Evolutionary conservation across 495 filamentous ascomycete species (phyloP).

Genomic region (Acidomyces sp.): DNA sequence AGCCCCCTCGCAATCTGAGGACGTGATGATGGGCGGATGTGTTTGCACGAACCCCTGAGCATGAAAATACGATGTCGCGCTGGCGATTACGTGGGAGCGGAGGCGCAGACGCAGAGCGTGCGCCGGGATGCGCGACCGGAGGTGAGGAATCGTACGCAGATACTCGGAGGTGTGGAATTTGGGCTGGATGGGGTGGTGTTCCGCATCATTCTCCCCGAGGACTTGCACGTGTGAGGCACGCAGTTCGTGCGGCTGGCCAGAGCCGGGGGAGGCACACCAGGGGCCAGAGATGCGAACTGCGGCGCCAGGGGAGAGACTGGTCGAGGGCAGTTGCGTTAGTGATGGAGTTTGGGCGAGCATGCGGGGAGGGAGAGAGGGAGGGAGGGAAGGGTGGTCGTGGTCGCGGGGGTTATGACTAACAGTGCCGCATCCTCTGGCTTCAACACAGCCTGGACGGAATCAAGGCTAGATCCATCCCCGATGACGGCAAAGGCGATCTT

Average conservation of each 20-base stretch:
- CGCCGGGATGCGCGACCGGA: conserved; percentile 70
- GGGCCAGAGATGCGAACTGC: conserved; percentile 66
- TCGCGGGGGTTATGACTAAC: too few species aligned
- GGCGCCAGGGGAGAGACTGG: conserved; percentile 64
- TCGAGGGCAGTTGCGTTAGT: neutral
- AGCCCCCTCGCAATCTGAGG: conserved; percentile 93
- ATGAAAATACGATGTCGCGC: conserved; percentile 58
- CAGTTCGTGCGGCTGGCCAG: conserved; percentile 69
- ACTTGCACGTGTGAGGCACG: conserved; percentile 53
- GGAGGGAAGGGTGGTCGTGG: too few species aligned
- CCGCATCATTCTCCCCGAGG: conserved; percentile 62
- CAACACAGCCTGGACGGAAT: conserved; percentile 71
- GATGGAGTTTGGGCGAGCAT: too few species aligned
- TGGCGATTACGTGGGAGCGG: conserved; percentile 65
- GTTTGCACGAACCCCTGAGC: conserved; percentile 64
- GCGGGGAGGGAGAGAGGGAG: too few species aligned
- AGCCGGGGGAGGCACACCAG: conserved; percentile 60
- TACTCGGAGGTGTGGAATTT: conserved; percentile 86
- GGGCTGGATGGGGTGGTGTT: conserved; percentile 87
- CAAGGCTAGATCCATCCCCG: conserved; percentile 72
- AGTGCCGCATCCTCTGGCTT: conserved; percentile 59
- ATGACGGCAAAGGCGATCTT: conserved; percentile 67
- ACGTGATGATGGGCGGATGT: conserved; percentile 87
- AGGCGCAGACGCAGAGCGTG: conserved; percentile 70
- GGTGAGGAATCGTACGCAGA: conserved; percentile 76